Evolutionary conservation across 345 rosid genomes (phyloP), one percentile per base, ranked within the genome.

Genomic region (Erucastrum elatum): DNA sequence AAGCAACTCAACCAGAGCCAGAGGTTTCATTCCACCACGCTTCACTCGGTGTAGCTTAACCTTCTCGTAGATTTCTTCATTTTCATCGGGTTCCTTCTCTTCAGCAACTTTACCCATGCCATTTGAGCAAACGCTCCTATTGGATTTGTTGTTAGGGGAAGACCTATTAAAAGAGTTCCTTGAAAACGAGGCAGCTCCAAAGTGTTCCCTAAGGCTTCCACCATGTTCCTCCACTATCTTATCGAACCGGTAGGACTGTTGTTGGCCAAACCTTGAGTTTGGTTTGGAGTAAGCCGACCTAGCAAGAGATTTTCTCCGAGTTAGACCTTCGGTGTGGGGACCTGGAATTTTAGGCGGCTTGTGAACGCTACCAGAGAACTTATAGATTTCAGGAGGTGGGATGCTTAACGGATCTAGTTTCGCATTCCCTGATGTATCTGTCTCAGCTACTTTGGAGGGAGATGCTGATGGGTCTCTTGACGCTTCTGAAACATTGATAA

Each of bases 251-350:
- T 29, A 80, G n/a, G 88, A 82, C 26, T 27, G 21, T 70, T 85
- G 96, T 35, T 87, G 94, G 11, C 84, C 93, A 69, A 94, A 94
- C 79, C 98, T 87, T 21, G 96, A 92, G 77, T 90, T 94, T n/a
- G 94, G 85, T 78, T 88, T 94, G 30, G 90, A 89, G 84, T 82
- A 86, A 66, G 68, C 79, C 6, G 96, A 89, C 84, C 91, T 82
- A 3, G 82, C 26, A 16, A 91, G n/a, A 21, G 96, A 75, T 75
- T 74, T 90, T 60, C 84, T 84, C 27, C 89, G 67, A n/a, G 27
- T n/a, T 12, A 87, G 77, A 44, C 84, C 80, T 37, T 86, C 91
- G 11, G 21, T 79, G 70, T 55, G 27, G 0, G 77, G 76, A 69
- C 74, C 27, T 9, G 94, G 88, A 70, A 64, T 8, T 75, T 86